Evolutionary conservation across 106 monocot species (phyloP), one percentile per base, ranked within the genome.

Genomic region (Iris macrosiphon): DNA sequence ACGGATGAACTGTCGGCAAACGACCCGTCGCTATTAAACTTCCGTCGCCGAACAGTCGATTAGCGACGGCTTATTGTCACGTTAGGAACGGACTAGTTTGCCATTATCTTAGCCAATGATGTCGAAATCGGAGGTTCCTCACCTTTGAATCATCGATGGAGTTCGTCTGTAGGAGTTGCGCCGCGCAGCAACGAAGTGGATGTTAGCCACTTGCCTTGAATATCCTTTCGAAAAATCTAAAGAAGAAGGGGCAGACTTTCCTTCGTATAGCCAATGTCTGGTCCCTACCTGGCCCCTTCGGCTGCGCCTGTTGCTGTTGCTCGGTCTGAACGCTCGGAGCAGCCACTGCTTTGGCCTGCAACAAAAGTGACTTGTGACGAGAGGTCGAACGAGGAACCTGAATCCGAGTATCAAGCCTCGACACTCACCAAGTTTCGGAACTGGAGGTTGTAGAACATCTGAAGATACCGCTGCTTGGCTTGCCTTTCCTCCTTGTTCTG

Each of bases 371-470:
- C n/a, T n/a, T n/a, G n/a, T n/a, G n/a, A n/a, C n/a, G n/a, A n/a
- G n/a, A n/a, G n/a, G n/a, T n/a, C n/a, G n/a, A n/a, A n/a, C n/a
- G n/a, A n/a, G n/a, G n/a, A n/a, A n/a, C n/a, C n/a, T n/a, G n/a
- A n/a, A n/a, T n/a, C n/a, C n/a, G n/a, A n/a, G n/a, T n/a, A n/a
- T n/a, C n/a, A n/a, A n/a, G n/a, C n/a, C n/a, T n/a, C n/a, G n/a
- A n/a, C n/a, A 40, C 66, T 56, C 30, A 78, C 87, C 61, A 87
- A 17, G 30, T 69, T 84, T 50, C 68, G 73, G 71, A 89, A 96
- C 40, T 87, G 85, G 28, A 96, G 90, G 55, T 66, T 90, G 72
- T 96, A 91, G 50, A 96, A 73, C 75, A 96, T 69, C 34, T 96
- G 80, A 26, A 91, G 65, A 37, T 96, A 96, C 31, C 77, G 79